Conservation (phyloP, 2,329 filamentous ascomycete genomes). For the Colletotrichum lupini region DNA sequence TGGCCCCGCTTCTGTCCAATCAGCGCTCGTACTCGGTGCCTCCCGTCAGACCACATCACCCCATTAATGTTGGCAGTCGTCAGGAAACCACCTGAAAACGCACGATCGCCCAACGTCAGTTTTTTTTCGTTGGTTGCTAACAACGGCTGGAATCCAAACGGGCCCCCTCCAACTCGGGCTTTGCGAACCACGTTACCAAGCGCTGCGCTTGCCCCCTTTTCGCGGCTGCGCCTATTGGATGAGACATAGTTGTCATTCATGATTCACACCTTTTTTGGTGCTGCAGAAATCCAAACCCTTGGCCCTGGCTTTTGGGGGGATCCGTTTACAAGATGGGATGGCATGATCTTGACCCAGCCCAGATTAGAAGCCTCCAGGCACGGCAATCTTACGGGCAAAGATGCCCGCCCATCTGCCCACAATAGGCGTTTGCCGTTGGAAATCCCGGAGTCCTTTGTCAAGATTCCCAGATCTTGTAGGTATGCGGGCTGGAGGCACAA, state of each 20-base stretch:
- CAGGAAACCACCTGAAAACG: conserved; percentile 32
- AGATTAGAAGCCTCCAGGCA: conserved; percentile 27
- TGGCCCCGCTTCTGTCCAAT: conserved; percentile 26
- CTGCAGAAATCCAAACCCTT: conserved; percentile 19
- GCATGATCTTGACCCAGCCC: conserved; percentile 28
- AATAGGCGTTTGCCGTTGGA: conserved; percentile 33
- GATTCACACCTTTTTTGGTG: background rate
- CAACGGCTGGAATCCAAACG: background rate
- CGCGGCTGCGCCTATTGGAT: conserved; percentile 33
- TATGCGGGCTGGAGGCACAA: background rate
- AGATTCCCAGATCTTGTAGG: conserved; percentile 24
- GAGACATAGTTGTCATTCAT: conserved; percentile 9
- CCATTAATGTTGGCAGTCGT: conserved; percentile 34
- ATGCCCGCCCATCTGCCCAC: conserved; percentile 35
- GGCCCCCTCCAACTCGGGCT: background rate
- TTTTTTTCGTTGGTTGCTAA: background rate
- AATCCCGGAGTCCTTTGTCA: conserved; percentile 24
- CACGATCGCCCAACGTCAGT: conserved; percentile 21
- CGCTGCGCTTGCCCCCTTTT: conserved; percentile 5
- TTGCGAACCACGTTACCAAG: background rate
- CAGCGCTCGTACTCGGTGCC: conserved; percentile 16
- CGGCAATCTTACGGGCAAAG: conserved; percentile 36
- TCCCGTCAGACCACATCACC: conserved; percentile 38
- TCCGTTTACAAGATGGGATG: conserved; percentile 30
- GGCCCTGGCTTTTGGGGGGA: conserved; percentile 7